Evolutionary conservation across 208 protist species (phyloP).

Genomic region (Angomonas ambiguus): DNA sequence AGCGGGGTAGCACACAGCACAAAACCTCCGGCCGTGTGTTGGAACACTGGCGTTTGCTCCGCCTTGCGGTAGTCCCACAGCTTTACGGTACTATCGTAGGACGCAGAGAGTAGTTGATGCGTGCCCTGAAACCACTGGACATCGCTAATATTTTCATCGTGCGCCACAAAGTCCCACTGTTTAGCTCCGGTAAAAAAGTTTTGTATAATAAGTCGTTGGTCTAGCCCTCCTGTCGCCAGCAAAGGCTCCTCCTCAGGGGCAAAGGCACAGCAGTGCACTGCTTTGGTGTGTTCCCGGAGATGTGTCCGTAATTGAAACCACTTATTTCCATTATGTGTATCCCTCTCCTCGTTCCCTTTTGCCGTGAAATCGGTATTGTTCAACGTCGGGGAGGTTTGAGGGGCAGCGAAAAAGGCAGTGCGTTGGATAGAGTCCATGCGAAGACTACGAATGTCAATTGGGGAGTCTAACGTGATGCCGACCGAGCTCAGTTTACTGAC

Average conservation of each 20-base stretch:
- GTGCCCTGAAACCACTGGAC: slow-evolving; percentile 75
- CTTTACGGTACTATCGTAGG: slow-evolving; percentile 82
- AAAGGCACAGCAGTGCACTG: slow-evolving; percentile 79
- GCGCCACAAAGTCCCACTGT: slow-evolving; percentile 48
- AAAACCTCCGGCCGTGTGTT: slow-evolving; percentile 64
- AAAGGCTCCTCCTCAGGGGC: slow-evolving; percentile 52
- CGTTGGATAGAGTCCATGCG: slow-evolving; percentile 45
- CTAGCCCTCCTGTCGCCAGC: slow-evolving; percentile 70
- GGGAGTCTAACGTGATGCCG: slow-evolving; percentile 71
- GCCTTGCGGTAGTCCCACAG: slow-evolving; percentile 75
- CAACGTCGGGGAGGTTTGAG: neutral
- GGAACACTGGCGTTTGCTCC: slow-evolving; percentile 36
- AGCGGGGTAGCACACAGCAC: slow-evolving; percentile 65
- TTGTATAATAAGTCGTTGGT: slow-evolving; percentile 75
- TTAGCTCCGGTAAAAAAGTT: slow-evolving; percentile 75
- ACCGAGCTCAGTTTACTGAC: slow-evolving; percentile 74
- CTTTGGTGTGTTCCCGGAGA: slow-evolving; percentile 74
- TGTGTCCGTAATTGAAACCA: slow-evolving; percentile 66
- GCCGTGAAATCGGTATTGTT: neutral
- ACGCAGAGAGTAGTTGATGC: slow-evolving; percentile 72
- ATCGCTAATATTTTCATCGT: slow-evolving; percentile 74
- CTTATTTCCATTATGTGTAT: slow-evolving; percentile 15
- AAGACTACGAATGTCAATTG: slow-evolving; percentile 71
- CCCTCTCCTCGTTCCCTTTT: slow-evolving; percentile 1
- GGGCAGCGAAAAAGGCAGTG: slow-evolving; percentile 15